Conservation (phyloP, 73 alveolate species). For the Uronychia setigera region DNA sequence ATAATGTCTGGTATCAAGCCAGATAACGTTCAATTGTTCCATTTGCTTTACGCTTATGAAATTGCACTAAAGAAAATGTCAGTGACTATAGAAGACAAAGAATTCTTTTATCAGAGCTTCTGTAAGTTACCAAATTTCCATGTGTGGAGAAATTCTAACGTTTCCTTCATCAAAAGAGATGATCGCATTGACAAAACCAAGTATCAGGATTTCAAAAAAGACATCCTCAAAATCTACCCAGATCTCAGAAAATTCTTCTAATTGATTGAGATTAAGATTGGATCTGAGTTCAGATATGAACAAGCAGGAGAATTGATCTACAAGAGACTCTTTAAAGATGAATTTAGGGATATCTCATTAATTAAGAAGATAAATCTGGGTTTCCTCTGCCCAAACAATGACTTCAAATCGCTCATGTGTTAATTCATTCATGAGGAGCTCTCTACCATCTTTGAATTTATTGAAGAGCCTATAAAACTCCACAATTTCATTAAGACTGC, state of each 20-base stretch:
- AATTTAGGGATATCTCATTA: neutral
- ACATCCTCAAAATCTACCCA: slow-evolving; percentile 35
- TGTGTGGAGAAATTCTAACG: slow-evolving; percentile 49
- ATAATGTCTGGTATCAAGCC: slow-evolving; percentile 43
- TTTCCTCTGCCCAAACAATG: slow-evolving; percentile 11
- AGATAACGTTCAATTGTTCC: slow-evolving; percentile 43
- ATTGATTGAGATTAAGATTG: slow-evolving; percentile 40
- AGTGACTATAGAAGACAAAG: slow-evolving; percentile 36
- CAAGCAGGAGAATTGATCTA: slow-evolving; percentile 18
- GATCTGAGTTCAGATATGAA: slow-evolving; percentile 35
- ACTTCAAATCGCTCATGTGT: slow-evolving; percentile 3
- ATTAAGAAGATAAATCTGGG: slow-evolving; percentile 3
- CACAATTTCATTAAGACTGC: slow-evolving; percentile 51
- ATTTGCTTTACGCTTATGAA: slow-evolving; percentile 49
- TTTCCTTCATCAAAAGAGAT: slow-evolving; percentile 14
- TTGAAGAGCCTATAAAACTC: slow-evolving; percentile 28
- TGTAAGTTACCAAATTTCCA: slow-evolving; percentile 20
- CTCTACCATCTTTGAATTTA: slow-evolving; percentile 21
- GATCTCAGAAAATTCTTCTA: slow-evolving; percentile 33
- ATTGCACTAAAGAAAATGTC: slow-evolving; percentile 48
- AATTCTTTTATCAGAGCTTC: slow-evolving; percentile 35
- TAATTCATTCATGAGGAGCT: slow-evolving; percentile 43
- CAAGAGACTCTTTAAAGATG: slow-evolving; percentile 10
- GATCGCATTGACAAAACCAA: slow-evolving; percentile 35
- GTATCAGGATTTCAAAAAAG: slow-evolving; percentile 29